Percentiles rank a stretch among this genome's conserved stretches.
These are phyloP conservation scores for Blastobotrys ciferrii DNA, from an alignment of 1,139 yeast genomes.

Conservation along the genomic window DNA sequence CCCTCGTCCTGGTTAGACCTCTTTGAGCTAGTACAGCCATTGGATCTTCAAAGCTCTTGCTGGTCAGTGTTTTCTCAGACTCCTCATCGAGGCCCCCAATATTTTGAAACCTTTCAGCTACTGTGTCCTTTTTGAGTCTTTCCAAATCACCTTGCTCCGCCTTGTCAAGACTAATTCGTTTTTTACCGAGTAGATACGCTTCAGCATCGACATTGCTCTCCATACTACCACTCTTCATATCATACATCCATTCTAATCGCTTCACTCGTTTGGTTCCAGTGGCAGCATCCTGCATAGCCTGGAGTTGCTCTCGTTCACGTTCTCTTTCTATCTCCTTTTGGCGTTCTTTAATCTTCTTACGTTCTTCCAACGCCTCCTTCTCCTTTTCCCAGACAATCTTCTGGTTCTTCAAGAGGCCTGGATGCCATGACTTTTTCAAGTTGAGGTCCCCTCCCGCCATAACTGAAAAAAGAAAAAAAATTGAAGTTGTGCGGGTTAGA, in stretches of 20 bases:
- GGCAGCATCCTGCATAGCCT: constrained; percentile 49
- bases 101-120: constrained; percentile 20
- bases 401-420: constrained; percentile 80
- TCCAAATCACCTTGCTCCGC: constrained; percentile 11
- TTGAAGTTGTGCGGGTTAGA: neutral
- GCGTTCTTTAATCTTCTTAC: constrained; percentile 61
- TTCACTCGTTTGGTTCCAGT: constrained; percentile 49
- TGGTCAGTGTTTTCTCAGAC: constrained; percentile 28
- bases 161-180: constrained; percentile 42
- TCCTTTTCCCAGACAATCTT: constrained; percentile 83
- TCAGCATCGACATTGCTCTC: constrained; percentile 37
- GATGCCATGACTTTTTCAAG: constrained; percentile 94
- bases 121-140: constrained; percentile 20
- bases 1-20: constrained; percentile 11
- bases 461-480: neutral
- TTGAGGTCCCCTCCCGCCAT: constrained; percentile 63
- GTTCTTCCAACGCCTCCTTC: constrained; percentile 71
- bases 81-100: constrained; percentile 22
- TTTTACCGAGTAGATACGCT: constrained; percentile 51
- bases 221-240: constrained; percentile 32
- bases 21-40: constrained; percentile 48
- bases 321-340: constrained; percentile 65
- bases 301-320: constrained; percentile 58
- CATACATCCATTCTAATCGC: constrained; percentile 84
- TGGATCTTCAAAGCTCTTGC: constrained; percentile 51